A percentile compares a stretch with the other conserved stretches of the same genome.
Conservation (phyloP, 495 filamentous ascomycete species). For the Penicillium cinerascens region DNA sequence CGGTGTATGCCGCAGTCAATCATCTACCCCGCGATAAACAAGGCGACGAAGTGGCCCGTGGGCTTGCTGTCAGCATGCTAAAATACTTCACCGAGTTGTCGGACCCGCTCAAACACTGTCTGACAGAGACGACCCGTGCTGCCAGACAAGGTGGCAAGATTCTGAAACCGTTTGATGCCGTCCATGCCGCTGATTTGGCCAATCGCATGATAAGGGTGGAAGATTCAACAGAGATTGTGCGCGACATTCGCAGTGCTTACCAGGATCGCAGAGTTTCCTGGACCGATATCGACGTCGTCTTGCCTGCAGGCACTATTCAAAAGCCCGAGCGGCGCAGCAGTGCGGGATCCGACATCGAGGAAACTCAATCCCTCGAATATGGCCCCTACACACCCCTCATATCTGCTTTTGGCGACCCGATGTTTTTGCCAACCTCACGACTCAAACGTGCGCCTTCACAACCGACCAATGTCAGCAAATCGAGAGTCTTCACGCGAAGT, state of each 20-base stretch:
- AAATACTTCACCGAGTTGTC: constrained; percentile 92
- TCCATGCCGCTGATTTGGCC: constrained; percentile 88
- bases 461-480: constrained; percentile 71
- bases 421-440: constrained; percentile 85
- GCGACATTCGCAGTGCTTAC: constrained; percentile 65
- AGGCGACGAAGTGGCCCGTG: constrained; percentile 85
- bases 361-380: constrained; percentile 62
- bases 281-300: constrained; percentile 82
- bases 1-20: constrained; percentile 88
- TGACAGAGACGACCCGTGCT: constrained; percentile 34
- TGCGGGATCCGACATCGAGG: constrained; percentile 43
- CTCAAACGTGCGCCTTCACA: constrained; percentile 83
- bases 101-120: constrained; percentile 62
- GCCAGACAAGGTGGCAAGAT: constrained; percentile 36
- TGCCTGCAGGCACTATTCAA: constrained; percentile 71
- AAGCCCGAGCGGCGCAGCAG: constrained; percentile 37
- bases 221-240: constrained; percentile 65
- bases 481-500: constrained; percentile 67
- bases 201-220: constrained; percentile 77
- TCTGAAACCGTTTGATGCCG: constrained; percentile 76
- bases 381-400: constrained; percentile 70
- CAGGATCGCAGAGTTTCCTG: constrained; percentile 74
- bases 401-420: constrained; percentile 70
- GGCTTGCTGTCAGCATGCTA: constrained; percentile 82
- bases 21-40: constrained; percentile 91